Evolutionary conservation across 805 yeast species (phyloP).

Genomic region (Ogataea degrootiae): DNA sequence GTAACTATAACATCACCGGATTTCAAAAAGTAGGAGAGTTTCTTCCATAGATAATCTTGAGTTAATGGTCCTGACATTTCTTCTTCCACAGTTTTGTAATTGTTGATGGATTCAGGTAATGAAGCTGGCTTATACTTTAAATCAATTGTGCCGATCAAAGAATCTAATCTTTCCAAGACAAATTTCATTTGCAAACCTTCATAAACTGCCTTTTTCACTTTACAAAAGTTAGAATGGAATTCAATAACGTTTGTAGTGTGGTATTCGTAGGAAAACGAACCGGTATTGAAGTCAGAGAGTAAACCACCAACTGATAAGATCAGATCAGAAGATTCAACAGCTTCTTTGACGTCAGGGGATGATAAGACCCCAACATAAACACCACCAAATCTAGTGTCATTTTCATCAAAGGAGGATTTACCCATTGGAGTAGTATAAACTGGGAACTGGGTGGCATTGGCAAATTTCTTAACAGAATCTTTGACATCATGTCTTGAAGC

Average conservation of each 20-base stretch:
- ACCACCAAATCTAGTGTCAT: conserved; percentile 72
- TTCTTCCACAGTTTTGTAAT: conserved; percentile 39
- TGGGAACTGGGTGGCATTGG: conserved; percentile 69
- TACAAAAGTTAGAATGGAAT: conserved; percentile 73
- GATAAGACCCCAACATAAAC: conserved; percentile 83
- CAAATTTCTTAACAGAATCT: conserved; percentile 57
- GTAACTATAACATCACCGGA: conserved; percentile 65
- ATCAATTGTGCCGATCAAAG: conserved; percentile 28
- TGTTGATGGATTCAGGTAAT: conserved; percentile 41
- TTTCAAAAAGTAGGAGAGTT: conserved; percentile 55
- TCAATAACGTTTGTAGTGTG: conserved; percentile 71
- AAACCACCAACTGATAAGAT: conserved; percentile 77
- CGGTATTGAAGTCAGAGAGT: conserved; percentile 86
- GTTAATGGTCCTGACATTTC: conserved; percentile 43
- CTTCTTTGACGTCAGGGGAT: conserved; percentile 62
- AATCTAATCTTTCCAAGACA: conserved; percentile 41
- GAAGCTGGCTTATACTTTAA: conserved; percentile 45
- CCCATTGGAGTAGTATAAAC: conserved; percentile 90
- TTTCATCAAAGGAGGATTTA: conserved; percentile 73
- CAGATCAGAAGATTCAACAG: conserved; percentile 72
- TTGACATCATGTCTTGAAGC: conserved; percentile 71
- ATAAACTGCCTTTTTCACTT: conserved; percentile 64
- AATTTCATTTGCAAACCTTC: conserved; percentile 69
- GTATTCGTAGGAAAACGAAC: conserved; percentile 75
- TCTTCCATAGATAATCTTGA: conserved; percentile 69